Conservation (phyloP, 257 asterid genomes). For the Penstemon barbatus region DNA sequence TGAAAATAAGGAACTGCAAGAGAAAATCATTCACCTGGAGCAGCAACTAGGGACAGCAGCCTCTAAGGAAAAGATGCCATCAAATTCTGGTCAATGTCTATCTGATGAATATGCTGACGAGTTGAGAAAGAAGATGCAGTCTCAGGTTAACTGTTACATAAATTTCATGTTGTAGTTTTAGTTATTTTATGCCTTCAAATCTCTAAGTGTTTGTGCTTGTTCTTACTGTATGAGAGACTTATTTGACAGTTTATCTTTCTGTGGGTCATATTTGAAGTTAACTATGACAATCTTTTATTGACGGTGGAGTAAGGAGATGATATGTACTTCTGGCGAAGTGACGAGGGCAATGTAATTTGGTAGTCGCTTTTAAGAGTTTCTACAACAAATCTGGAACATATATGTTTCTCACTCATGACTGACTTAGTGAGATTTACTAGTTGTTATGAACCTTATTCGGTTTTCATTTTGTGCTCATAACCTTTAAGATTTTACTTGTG, state of each 20-base stretch:
- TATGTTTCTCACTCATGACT: too few relatives aligned
- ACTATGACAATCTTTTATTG: not conserved
- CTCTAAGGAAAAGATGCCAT: slow-evolving; percentile 40
- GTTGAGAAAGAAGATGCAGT: slow-evolving; percentile 68
- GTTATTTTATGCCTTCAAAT: slow-evolving; percentile 16
- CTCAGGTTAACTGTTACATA: slow-evolving; percentile 55
- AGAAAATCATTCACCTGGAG: slow-evolving; percentile 59
- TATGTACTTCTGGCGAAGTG: slow-evolving; percentile 1
- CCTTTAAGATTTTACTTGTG: not conserved
- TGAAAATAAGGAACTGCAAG: slow-evolving; percentile 74
- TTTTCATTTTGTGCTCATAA: not conserved
- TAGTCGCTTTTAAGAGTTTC: too few relatives aligned
- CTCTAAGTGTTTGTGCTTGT: not conserved
- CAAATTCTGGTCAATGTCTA: slow-evolving; percentile 44
- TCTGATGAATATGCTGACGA: slow-evolving; percentile 65
- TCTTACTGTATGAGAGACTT: not conserved
- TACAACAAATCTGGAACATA: not conserved
- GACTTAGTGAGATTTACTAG: not conserved
- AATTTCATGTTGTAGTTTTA: slow-evolving; percentile 14
- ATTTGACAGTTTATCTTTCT: slow-evolving; percentile 6
- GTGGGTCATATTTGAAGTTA: slow-evolving; percentile 8
- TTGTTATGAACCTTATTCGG: not conserved
- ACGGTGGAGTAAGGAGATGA: slow-evolving; percentile 3
- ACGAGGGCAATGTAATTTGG: not conserved
- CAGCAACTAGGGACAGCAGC: slow-evolving; percentile 56